Conservation (phyloP, 805 yeast species). For the Candida morakotiae region DNA sequence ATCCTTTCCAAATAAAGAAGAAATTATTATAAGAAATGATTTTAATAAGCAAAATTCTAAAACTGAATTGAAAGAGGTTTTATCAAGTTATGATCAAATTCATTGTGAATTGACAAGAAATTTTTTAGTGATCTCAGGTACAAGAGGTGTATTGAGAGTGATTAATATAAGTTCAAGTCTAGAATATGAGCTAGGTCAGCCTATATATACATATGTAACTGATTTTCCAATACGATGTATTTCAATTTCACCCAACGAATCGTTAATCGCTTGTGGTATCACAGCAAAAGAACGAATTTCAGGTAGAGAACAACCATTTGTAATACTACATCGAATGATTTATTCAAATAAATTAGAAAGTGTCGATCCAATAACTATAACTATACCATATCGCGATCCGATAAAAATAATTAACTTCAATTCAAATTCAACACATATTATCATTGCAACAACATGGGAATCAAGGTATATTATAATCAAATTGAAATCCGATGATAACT, state of each 20-base stretch:
- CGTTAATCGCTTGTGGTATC: constrained; percentile 72
- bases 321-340: constrained; percentile 50
- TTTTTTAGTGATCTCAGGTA: constrained; percentile 64
- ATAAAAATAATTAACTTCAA: constrained; percentile 73
- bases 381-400: constrained; percentile 85
- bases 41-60: constrained; percentile 15
- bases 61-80: constrained; percentile 25
- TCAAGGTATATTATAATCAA: constrained; percentile 75
- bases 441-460: constrained; percentile 76
- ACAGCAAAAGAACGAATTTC: constrained; percentile 72
- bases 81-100: constrained; percentile 56
- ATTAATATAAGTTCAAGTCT: constrained; percentile 42
- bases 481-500: constrained; percentile 48
- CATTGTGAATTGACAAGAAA: constrained; percentile 56
- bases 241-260: constrained; percentile 62
- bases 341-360: constrained; percentile 13
- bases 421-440: constrained; percentile 60
- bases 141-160: constrained; percentile 67
- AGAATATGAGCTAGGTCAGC: constrained; percentile 46
- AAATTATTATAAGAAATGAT: constrained; percentile 26
- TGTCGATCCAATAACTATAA: constrained; percentile 63
- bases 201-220: constrained; percentile 65
- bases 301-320: constrained; percentile 71
- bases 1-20: constrained; percentile 12
- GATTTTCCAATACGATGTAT: constrained; percentile 77